phyloP scores from a whole-genome alignment of 768 basidiomycete species.

The Phaffia tasmanica region DNA sequence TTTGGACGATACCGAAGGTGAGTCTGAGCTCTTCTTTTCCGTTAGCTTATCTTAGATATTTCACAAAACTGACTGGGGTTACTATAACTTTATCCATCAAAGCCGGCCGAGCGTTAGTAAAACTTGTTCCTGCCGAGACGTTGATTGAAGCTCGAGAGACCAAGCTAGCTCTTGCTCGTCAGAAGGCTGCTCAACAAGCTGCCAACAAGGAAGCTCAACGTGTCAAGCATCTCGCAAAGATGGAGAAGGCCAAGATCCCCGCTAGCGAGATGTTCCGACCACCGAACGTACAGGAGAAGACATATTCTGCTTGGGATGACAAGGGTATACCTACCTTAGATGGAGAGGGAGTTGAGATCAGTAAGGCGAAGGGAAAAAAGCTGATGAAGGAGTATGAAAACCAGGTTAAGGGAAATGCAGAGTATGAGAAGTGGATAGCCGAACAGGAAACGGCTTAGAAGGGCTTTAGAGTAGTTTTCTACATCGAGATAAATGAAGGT shows the following conservation, averaged over 20 bases:
- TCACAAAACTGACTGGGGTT: slow-evolving; percentile 12
- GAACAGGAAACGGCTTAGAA: neutral
- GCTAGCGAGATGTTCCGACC: slow-evolving; percentile 75
- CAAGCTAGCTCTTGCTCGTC: slow-evolving; percentile 62
- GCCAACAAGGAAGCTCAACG: slow-evolving; percentile 35
- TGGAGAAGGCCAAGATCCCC: slow-evolving; percentile 71
- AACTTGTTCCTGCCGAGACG: slow-evolving; percentile 70
- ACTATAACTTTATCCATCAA: neutral
- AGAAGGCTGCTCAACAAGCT: slow-evolving; percentile 50
- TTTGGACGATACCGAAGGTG: slow-evolving; percentile 90
- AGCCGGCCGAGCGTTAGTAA: slow-evolving; percentile 94
- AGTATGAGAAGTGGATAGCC: slow-evolving; percentile 6
- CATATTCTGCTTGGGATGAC: slow-evolving; percentile 75
- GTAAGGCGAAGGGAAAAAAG: slow-evolving; percentile 70
- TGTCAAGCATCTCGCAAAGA: slow-evolving; percentile 45
- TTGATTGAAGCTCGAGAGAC: slow-evolving; percentile 78
- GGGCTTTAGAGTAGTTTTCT: no score
- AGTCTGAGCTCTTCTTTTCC: slow-evolving; percentile 26
- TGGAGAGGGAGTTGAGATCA: slow-evolving; percentile 67
- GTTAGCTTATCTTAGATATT: neutral
- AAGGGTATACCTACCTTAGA: slow-evolving; percentile 76
- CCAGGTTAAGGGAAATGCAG: slow-evolving; percentile 52
- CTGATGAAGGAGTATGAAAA: slow-evolving; percentile 56
- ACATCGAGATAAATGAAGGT: neutral
- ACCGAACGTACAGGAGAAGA: slow-evolving; percentile 58